Evolutionary conservation across 768 basidiomycete species (phyloP), one percentile per base, ranked within the genome.

Genomic region (Favolaschia claudopus): DNA sequence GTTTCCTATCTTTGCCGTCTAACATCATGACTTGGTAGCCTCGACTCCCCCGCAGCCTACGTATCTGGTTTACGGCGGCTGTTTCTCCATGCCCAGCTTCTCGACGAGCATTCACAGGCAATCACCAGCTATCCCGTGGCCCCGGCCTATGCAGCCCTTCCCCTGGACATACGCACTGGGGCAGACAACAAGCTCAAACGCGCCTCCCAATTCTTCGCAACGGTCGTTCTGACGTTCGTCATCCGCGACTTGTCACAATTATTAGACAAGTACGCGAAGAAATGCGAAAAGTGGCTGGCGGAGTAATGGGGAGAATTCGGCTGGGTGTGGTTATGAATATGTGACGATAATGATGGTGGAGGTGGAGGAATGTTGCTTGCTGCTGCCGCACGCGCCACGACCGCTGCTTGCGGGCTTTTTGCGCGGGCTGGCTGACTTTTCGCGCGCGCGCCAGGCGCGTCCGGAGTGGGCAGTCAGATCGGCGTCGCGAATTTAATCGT

Each of bases 261-360:
- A 46, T 80, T 96, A 60, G 95, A 96, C 80, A 95, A 96, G 76
- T 95, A 95, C 73, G 91, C 89, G 63, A 95, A 95, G 82, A 92
- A 92, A 72, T 93, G 92, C 75, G 93, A 93, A 77, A 93, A 93
- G 75, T 93, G 92, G 91, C 82, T 94, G 33, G 91, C 87, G 33
- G 93, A 95, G 70, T 94, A 79, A n/a, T n/a, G n/a, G n/a, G n/a
- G n/a, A n/a, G n/a, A n/a, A n/a, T n/a, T n/a, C n/a, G n/a, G 80
- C 44, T 15, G n/a, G 25, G 20, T 40, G 14, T 13, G 12, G 48
- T 12, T 13, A 13, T 14, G 8, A 10, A 20, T 19, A 10, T 5
- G 37, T 27, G 46, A 45, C 44, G 45, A 31, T 17, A 38, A 42
- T 46, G 25, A 36, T 28, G 48, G 28, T 46, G 19, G 5, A 19